Evolutionary conservation across 164 flowering plant genomes (phyloP).

Genomic region (Warburgia ugandensis): DNA sequence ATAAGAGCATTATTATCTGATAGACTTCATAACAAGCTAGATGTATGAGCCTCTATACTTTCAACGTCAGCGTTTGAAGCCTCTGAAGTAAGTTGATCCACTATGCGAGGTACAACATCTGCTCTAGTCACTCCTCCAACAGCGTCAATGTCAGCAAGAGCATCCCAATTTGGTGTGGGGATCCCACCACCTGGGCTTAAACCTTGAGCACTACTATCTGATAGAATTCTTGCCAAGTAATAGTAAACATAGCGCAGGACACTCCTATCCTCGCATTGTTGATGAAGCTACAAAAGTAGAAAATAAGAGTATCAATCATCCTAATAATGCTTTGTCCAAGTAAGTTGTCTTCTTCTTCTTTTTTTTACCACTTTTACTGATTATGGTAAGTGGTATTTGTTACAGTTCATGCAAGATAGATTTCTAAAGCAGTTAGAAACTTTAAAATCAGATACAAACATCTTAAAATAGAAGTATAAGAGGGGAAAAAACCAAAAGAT

Average conservation of each 20-base stretch:
- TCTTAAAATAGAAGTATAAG: too few species aligned
- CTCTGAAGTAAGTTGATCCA: constrained; percentile 69
- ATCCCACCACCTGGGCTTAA: constrained; percentile 89
- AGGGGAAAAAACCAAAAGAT: too few species aligned
- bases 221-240: constrained; percentile 85
- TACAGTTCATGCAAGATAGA: too few species aligned
- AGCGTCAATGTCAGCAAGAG: constrained; percentile 95
- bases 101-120: constrained; percentile 95
- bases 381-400: too few species aligned
- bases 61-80: constrained; percentile 67
- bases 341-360: too few species aligned
- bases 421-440: too few species aligned
- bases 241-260: constrained; percentile 90
- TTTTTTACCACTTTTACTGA: too few species aligned
- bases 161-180: constrained; percentile 99
- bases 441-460: too few species aligned
- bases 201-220: constrained; percentile 87
- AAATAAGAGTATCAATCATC: constrained; percentile 3
- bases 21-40: not conserved
- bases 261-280: constrained; percentile 91
- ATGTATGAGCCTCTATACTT: constrained; percentile 36
- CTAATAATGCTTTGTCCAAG: too few species aligned
- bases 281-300: constrained; percentile 59
- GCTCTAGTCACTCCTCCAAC: constrained; percentile 98
- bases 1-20: too few species aligned